phyloP scores from a whole-genome alignment of 768 basidiomycete species.

The Lentinula detonsa region DNA sequence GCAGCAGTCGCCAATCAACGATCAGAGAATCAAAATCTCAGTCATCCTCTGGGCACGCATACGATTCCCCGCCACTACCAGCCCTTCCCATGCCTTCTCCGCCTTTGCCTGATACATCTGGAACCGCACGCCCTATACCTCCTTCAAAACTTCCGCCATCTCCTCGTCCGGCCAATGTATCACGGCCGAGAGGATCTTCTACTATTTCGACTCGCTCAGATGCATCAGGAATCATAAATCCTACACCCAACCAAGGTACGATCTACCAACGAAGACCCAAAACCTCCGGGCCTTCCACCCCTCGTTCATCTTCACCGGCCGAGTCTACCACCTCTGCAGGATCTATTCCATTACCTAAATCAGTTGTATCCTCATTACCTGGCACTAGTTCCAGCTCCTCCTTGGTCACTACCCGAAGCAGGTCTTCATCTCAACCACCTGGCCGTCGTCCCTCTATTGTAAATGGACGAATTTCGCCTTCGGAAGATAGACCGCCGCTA shows the following conservation, averaged over 20 bases:
- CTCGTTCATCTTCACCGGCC: conserved; percentile 46
- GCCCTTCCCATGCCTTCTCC: conserved; percentile 45
- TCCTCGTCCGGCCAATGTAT: conserved; percentile 30
- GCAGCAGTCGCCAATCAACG: conserved; percentile 20
- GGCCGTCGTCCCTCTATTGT: conserved; percentile 60
- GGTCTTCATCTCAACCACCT: conserved; percentile 70
- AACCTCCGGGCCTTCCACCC: conserved; percentile 54
- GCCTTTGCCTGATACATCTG: conserved; percentile 16
- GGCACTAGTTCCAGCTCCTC: conserved; percentile 27
- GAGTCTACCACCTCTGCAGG: conserved; percentile 39
- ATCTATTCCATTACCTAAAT: conserved; percentile 29
- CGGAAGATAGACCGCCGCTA: conserved; percentile 49
- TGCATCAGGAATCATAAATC: conserved; percentile 44
- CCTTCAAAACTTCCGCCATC: conserved; percentile 38
- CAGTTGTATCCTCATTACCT: conserved; percentile 34
- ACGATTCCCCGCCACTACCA: conserved; percentile 62
- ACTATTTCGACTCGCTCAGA: conserved; percentile 36
- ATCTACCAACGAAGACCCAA: conserved; percentile 67
- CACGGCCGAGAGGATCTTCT: conserved; percentile 57
- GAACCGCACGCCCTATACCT: conserved; percentile 25
- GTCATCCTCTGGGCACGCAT: conserved; percentile 22
- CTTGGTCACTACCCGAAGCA: conserved; percentile 40
- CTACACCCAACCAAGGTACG: conserved; percentile 54
- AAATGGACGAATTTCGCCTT: conserved; percentile 45
- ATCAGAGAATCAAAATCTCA: not conserved